Evolutionary conservation across 495 filamentous ascomycete species (phyloP).

Genomic region (Cercophora samala): DNA sequence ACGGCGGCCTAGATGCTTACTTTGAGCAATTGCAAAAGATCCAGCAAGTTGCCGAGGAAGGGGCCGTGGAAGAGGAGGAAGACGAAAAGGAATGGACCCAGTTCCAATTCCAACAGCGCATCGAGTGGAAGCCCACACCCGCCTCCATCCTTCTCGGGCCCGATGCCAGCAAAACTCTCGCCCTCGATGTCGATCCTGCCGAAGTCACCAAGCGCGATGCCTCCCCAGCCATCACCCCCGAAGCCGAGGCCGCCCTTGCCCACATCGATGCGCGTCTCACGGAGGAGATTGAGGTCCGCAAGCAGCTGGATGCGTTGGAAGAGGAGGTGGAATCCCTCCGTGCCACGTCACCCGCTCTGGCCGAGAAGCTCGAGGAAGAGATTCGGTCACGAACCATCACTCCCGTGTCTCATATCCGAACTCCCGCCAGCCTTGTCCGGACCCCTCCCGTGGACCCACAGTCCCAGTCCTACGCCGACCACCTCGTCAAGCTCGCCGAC

Average conservation of each 20-base stretch:
- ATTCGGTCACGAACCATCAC: constrained; percentile 39
- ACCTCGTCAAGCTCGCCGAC: constrained; percentile 67
- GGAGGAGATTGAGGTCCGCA: constrained; percentile 46
- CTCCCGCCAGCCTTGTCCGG: constrained; percentile 42
- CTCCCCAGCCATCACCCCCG: constrained; percentile 26
- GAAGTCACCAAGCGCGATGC: constrained; percentile 14
- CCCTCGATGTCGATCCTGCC: constrained; percentile 30
- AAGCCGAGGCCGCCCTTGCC: constrained; percentile 44
- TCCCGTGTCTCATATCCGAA: constrained; percentile 39
- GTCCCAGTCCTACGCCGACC: constrained; percentile 66
- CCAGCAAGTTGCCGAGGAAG: constrained; percentile 37
- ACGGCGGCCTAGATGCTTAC: constrained; percentile 72
- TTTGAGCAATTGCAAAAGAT: constrained; percentile 83
- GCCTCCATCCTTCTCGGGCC: constrained; percentile 48
- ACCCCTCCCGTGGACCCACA: constrained; percentile 51
- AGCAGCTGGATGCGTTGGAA: constrained; percentile 44
- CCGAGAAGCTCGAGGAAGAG: constrained; percentile 38
- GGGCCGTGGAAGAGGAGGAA: constrained; percentile 56
- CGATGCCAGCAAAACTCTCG: constrained; percentile 45
- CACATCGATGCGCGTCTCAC: constrained; percentile 51
- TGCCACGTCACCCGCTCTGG: constrained; percentile 35
- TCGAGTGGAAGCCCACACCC: constrained; percentile 75
- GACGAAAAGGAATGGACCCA: constrained; percentile 80
- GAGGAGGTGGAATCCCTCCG: constrained; percentile 41
- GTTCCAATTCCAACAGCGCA: constrained; percentile 78